phyloP scores from a whole-genome alignment of 108 stramenopile genomes.

The Stephanodiscus minutulus region DNA sequence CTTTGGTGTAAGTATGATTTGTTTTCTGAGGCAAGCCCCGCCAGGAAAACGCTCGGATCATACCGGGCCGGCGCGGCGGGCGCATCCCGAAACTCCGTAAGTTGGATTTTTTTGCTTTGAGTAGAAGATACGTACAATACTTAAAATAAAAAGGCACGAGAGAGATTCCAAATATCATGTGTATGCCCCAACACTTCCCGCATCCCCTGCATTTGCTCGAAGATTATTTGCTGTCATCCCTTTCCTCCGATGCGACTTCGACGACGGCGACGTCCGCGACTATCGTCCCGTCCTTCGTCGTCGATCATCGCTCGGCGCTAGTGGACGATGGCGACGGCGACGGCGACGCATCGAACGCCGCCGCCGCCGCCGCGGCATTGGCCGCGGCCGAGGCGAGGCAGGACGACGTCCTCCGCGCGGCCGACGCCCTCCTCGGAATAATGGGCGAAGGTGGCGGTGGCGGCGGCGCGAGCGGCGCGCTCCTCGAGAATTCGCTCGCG shows the following conservation, averaged over 20 bases:
- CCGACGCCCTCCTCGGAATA: slow-evolving; percentile 32
- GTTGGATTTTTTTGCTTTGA: too few relatives aligned
- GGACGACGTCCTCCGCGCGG: slow-evolving; percentile 31
- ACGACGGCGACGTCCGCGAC: background rate
- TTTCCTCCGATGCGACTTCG: slow-evolving; percentile 3
- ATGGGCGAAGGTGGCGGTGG: background rate
- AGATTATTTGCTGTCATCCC: slow-evolving; percentile 27
- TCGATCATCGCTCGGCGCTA: background rate
- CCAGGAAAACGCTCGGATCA: too few relatives aligned
- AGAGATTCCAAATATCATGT: too few relatives aligned
- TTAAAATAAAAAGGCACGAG: background rate
- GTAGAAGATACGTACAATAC: too few relatives aligned
- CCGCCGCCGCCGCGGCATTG: background rate
- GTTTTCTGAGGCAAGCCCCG: too few relatives aligned
- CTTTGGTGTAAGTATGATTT: too few relatives aligned
- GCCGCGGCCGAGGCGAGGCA: slow-evolving; percentile 6
- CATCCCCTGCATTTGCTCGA: slow-evolving; percentile 46
- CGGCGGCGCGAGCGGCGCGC: background rate
- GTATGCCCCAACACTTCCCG: background rate
- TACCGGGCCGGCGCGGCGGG: too few relatives aligned
- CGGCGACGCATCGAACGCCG: background rate
- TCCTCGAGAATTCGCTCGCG: slow-evolving; percentile 36
- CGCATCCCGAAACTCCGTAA: too few relatives aligned
- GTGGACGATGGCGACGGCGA: background rate
- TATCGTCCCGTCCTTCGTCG: background rate